Conservation (phyloP, 306 rosid species). For the Inga laurina region DNA sequence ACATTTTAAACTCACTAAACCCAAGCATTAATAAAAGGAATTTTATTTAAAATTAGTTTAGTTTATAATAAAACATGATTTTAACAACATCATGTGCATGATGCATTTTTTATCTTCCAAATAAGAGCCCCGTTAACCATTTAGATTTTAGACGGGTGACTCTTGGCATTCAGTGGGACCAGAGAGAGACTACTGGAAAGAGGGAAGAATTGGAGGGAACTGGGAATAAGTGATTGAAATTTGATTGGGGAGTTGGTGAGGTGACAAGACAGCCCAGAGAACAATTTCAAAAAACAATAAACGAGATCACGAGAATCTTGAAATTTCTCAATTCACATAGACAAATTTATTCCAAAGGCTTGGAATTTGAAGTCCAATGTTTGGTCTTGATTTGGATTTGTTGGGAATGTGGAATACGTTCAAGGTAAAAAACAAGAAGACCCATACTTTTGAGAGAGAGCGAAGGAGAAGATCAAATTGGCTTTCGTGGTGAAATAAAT, state of each 20-base stretch:
- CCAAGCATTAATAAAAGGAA: too few relatives aligned
- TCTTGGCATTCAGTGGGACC: too few relatives aligned
- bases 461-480: not conserved
- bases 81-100: too few relatives aligned
- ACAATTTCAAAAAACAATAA: not conserved
- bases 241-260: slow-evolving; percentile 34
- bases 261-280: slow-evolving; percentile 21
- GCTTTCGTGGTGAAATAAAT: not conserved
- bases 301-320: slow-evolving; percentile 53
- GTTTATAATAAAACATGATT: too few relatives aligned
- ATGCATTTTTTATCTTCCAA: too few relatives aligned
- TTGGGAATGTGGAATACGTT: not conserved
- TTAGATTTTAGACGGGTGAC: too few relatives aligned
- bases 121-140: too few relatives aligned
- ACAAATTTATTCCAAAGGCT: slow-evolving; percentile 37
- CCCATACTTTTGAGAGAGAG: not conserved
- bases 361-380: slow-evolving; percentile 5
- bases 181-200: not conserved
- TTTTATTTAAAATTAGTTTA: too few relatives aligned
- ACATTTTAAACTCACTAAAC: too few relatives aligned
- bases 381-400: not conserved
- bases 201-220: slow-evolving; percentile 9
- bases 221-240: not conserved
- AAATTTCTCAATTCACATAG: slow-evolving; percentile 12
- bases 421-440: not conserved